phyloP scores from a whole-genome alignment of 2,329 filamentous ascomycete species.

The Trichoderma sp. region DNA sequence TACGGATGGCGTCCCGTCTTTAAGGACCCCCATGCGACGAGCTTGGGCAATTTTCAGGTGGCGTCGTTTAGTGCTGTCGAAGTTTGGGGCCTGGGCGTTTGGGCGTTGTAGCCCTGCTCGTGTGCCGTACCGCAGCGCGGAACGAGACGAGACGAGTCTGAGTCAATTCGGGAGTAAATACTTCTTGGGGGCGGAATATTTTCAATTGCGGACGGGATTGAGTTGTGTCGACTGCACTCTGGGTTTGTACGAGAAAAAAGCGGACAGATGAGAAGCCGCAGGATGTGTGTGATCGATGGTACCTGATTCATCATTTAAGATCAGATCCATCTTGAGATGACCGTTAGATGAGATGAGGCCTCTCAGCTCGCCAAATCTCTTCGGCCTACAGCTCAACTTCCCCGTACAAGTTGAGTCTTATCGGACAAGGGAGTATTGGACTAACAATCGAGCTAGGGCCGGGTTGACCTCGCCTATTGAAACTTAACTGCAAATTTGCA shows the following conservation, averaged over 20 bases:
- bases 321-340: background rate
- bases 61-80: conserved; percentile 14
- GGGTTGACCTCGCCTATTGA: background rate
- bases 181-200: background rate
- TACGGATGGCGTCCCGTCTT: conserved; percentile 3
- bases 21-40: background rate
- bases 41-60: background rate
- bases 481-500: background rate
- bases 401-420: background rate
- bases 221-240: background rate
- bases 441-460: background rate
- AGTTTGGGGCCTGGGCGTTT: background rate
- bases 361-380: background rate
- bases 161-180: background rate
- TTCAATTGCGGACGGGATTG: background rate
- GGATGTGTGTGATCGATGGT: background rate
- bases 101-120: background rate
- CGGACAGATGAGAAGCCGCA: background rate
- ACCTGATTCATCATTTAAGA: background rate
- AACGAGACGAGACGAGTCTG: background rate
- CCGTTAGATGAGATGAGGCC: background rate
- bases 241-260: background rate
- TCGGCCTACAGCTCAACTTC: background rate
- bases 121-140: background rate
- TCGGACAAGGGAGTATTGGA: background rate